phyloP scores from a whole-genome alignment of 306 rosid genomes.

The Dalbergia cochinchinensis region DNA sequence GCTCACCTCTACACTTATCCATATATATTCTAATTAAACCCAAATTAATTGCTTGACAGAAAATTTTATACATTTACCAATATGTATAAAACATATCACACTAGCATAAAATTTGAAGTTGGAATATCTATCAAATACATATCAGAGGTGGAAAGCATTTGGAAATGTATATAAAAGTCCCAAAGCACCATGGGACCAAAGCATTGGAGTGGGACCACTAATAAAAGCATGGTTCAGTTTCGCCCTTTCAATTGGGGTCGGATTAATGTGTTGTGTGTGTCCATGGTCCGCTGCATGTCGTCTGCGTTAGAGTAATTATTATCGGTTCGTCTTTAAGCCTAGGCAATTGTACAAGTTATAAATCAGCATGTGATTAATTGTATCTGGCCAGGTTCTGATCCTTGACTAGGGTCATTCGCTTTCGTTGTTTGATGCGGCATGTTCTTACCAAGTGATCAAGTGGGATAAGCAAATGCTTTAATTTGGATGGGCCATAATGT shows the following conservation, averaged over 20 bases:
- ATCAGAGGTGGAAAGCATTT: not conserved
- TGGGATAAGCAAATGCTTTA: too few species aligned
- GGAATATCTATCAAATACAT: too few species aligned
- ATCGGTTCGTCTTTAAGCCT: not conserved
- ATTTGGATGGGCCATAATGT: too few species aligned
- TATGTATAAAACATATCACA: too few species aligned
- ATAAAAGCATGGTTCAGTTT: not conserved
- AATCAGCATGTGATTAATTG: conserved; percentile 40
- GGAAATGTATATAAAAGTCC: not conserved
- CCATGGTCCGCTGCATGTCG: not conserved
- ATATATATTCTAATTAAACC: too few species aligned
- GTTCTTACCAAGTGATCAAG: too few species aligned
- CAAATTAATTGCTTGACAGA: too few species aligned
- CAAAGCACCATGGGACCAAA: not conserved
- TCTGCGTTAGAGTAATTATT: not conserved
- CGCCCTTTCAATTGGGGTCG: not conserved
- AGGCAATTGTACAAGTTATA: not conserved
- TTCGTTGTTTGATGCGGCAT: not conserved
- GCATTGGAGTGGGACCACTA: conserved; percentile 3
- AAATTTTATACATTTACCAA: too few species aligned
- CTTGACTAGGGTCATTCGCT: not conserved
- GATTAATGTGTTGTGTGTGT: not conserved
- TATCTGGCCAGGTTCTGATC: conserved; percentile 33
- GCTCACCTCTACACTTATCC: too few species aligned
- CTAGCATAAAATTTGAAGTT: too few species aligned